These are phyloP conservation scores for Boletellus emodensis DNA, from an alignment of 768 basidiomycete species.

Conservation along the genomic window DNA sequence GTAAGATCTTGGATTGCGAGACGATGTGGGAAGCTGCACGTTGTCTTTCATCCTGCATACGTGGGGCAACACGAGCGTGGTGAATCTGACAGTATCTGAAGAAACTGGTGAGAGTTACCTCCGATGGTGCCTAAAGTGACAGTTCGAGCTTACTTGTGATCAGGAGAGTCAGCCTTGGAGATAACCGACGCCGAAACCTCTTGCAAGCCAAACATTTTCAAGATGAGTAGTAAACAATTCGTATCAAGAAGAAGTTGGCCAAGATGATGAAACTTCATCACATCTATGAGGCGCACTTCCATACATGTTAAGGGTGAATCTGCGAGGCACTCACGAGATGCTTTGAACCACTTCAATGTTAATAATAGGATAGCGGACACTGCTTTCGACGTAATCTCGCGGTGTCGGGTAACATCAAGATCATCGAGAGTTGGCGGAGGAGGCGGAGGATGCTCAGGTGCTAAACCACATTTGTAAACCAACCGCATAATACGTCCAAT, in stretches of 20 bases:
- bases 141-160: constrained; percentile 61
- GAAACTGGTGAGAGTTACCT: constrained; percentile 55
- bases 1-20: constrained; percentile 51
- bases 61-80: constrained; percentile 64
- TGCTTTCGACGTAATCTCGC: constrained; percentile 96
- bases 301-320: neutral
- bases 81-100: constrained; percentile 89
- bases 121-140: neutral
- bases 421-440: constrained; percentile 83
- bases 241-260: constrained; percentile 95
- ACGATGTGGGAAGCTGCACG: constrained; percentile 58
- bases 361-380: constrained; percentile 92
- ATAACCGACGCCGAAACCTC: constrained; percentile 82
- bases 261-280: constrained; percentile 98
- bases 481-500: neutral
- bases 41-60: constrained; percentile 59
- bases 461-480: constrained; percentile 28
- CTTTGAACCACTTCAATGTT: constrained; percentile 97
- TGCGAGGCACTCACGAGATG: constrained; percentile 69
- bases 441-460: constrained; percentile 57
- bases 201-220: constrained; percentile 98
- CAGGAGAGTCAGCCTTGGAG: constrained; percentile 84
- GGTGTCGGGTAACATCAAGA: constrained; percentile 88
- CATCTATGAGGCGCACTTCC: constrained; percentile 50
- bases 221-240: constrained; percentile 85